Percentiles rank a stretch among this genome's conserved stretches.
Conservation (phyloP, 179 eudicot species). For the Spergularia azorica region DNA sequence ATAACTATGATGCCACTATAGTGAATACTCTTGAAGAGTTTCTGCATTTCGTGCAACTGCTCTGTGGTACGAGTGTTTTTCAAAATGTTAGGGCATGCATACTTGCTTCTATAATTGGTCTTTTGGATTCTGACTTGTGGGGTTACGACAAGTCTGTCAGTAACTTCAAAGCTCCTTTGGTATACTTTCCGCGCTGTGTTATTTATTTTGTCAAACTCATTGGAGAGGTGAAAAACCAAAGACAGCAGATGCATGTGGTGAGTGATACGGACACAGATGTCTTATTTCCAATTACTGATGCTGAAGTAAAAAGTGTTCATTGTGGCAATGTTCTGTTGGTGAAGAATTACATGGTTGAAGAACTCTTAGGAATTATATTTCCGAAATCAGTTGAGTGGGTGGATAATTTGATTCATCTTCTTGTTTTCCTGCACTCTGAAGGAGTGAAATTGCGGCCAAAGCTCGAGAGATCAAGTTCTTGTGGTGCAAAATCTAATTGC, state of each 20-base stretch:
- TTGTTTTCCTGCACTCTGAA: constrained; percentile 76
- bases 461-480: constrained; percentile 71
- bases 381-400: constrained; percentile 73
- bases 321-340: constrained; percentile 45
- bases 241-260: constrained; percentile 37
- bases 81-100: constrained; percentile 72
- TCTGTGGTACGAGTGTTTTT: constrained; percentile 54
- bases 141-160: constrained; percentile 54
- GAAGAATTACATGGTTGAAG: constrained; percentile 58
- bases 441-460: constrained; percentile 79
- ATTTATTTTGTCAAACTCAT: constrained; percentile 65
- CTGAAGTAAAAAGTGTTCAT: constrained; percentile 33
- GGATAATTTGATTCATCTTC: constrained; percentile 74
- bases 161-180: constrained; percentile 67
- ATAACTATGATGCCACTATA: constrained; percentile 56
- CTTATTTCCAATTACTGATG: constrained; percentile 31
- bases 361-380: constrained; percentile 60
- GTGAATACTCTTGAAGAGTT: constrained; percentile 75
- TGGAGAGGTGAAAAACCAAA: constrained; percentile 55
- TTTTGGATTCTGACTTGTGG: constrained; percentile 59
- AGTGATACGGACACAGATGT: constrained; percentile 39
- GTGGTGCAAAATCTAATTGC: constrained; percentile 55
- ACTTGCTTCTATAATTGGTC: constrained; percentile 63
- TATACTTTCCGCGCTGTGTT: constrained; percentile 80
- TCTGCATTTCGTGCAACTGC: constrained; percentile 61